A percentile compares a stretch with the other conserved stretches of the same genome.
phyloP scores from a whole-genome alignment of 305 asterid species.

The Rubia peregrina region DNA sequence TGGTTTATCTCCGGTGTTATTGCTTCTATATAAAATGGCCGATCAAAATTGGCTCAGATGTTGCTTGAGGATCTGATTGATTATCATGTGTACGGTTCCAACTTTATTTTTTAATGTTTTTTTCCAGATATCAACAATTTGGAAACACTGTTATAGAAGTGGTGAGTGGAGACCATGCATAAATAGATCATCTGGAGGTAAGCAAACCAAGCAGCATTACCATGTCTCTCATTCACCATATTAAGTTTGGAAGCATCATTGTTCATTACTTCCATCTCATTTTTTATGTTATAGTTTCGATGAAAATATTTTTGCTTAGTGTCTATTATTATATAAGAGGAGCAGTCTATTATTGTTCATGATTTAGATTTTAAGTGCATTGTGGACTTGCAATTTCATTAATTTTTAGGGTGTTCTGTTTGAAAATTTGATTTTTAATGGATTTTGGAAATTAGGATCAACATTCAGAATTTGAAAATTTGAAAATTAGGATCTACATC shows the following conservation, averaged over 20 bases:
- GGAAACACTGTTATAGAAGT: conserved; percentile 75
- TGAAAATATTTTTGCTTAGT: neutral
- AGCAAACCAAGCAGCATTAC: conserved; percentile 6
- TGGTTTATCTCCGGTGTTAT: neutral
- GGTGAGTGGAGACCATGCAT: conserved; percentile 90
- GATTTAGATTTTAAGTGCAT: neutral
- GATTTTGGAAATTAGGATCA: neutral
- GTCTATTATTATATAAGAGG: too few species aligned
- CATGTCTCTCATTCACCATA: neutral
- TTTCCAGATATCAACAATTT: conserved; percentile 71
- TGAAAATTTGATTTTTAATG: neutral
- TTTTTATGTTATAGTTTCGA: neutral
- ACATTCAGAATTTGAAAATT: neutral
- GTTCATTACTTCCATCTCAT: neutral
- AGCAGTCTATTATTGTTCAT: too few species aligned
- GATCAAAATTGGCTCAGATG: neutral
- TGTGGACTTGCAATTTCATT: neutral
- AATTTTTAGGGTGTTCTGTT: neutral
- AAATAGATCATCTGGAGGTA: conserved; percentile 65
- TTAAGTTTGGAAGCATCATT: neutral
- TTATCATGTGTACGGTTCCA: neutral
- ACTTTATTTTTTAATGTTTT: neutral
- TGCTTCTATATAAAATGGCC: neutral
- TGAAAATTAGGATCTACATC: too few species aligned
- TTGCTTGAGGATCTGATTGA: neutral